Base-by-base conservation (phyloP, 257 asterid genomes). In the Ophiorrhiza pumila region DNA sequence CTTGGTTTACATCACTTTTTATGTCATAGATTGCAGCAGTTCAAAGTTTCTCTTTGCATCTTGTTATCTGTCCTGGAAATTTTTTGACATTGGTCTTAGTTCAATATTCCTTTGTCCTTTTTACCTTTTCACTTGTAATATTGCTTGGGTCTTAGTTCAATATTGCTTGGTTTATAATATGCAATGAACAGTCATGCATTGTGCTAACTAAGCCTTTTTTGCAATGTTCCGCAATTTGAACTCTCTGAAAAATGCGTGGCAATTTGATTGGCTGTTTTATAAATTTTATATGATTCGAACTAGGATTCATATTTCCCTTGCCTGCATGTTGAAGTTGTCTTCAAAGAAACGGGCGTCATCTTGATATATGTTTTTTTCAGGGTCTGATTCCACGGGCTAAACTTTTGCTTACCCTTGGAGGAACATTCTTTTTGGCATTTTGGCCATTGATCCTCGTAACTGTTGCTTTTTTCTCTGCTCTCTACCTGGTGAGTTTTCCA, bases 311-410 rank as follows among this genome's bases (percentile, higher is more conserved):
- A 13, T 23, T 49, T 18, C 12, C 7, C 31, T 22, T 20, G 17
- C 17, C 25, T 59, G 22, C 67, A 1, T 27, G 27, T 75, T 69
- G 71, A 32, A 68, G 70, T 42, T 63, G 23, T 56, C 71, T 65
- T 64, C 27, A 55, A 37, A 41, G 65, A n/a, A 68, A 20, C 50
- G 68, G 7, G 55, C 55, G 27, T 58, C 41, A 25, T 55, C 42
- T 55, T 18, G 8, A 6, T 64, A 20, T 71, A n/a, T 42, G 12
- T 34, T 41, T 7, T 64, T 27, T 66, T 76, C 84, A 91, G 98
- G 99, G 99, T 76, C 76, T 94, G 87, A 82, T 94, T 81, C 99
- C 99, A 3, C 91, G 99, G 65, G 99, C 86, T 63, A 91, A 84
- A 80, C 76, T 87, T 68, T 83, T 94, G 82, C 89, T 94, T 73